Evolutionary conservation across 805 yeast species (phyloP), one percentile per base, ranked within the genome.

Genomic region (Helenozyma baotianmanensis): DNA sequence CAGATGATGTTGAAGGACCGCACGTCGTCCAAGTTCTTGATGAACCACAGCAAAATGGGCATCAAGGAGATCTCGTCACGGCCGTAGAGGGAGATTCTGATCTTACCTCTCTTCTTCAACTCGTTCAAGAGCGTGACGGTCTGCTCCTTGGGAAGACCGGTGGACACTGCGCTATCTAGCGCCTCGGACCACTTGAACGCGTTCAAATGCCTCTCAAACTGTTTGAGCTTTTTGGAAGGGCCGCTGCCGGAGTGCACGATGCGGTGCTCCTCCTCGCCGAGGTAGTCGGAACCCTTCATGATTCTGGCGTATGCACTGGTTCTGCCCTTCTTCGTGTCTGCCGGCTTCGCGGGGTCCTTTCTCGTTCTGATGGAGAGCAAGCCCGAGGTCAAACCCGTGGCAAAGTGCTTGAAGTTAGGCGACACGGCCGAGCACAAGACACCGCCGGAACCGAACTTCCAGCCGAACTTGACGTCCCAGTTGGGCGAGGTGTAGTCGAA

Each of bases 151-250:
- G 90, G 77, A 54, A 80, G 72, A 9, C 95, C 96, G 2, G 82
- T 73, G 10, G 75, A 68, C 42, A 90, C 80, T 1, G 96, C 97
- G 38, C 80, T 71, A 56, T 90, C 96, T 27, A 92, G 69, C 4
- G 97, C 97, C 45, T 89, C 97, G 3, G 80, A 56, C 96, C 97
- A 92, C 53, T 82, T 77, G 68, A 92, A 92, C 17, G 83, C 83
- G 53, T 86, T 84, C 41, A 92, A 69, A 50, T 82, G 82, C 52
- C 73, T 82, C 58, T 92, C 98, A 53, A 81, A 90, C 29, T 77
- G 81, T 57, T 81, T 81, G 37, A 87, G 70, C 53, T 82, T 83
- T 57, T 80, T 86, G 22, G 54, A 42, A 35, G 68, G 64, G 29
- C 65, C 66, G 23, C 68, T 56, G 40, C 76, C 72, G 41, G 85